Evolutionary conservation across 495 filamentous ascomycete species (phyloP).

Genomic region (Aspergillus homomorphus): DNA sequence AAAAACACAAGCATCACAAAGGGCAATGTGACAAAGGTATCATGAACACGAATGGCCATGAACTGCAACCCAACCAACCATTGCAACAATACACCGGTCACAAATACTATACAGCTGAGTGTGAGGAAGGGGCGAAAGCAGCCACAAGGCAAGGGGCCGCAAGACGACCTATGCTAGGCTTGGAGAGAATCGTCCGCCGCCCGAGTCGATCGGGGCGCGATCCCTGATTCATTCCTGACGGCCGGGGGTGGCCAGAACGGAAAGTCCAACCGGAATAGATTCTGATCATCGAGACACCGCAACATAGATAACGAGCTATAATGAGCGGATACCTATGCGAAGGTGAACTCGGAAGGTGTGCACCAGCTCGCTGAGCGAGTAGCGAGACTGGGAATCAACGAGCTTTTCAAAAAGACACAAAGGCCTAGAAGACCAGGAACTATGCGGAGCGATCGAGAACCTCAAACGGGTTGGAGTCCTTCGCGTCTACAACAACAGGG

Average conservation of each 20-base stretch:
- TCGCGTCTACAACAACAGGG: conserved; percentile 17
- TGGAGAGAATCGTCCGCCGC: background rate
- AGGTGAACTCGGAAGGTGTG: background rate
- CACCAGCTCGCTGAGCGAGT: background rate
- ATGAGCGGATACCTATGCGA: background rate
- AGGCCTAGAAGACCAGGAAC: background rate
- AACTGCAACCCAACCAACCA: background rate
- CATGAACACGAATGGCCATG: background rate
- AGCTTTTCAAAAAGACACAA: background rate
- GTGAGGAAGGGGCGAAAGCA: background rate
- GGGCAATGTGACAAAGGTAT: background rate
- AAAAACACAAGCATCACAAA: background rate
- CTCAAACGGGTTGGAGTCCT: conserved; percentile 36
- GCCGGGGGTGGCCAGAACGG: too few species aligned
- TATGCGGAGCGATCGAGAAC: conserved; percentile 34
- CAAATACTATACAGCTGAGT: background rate
- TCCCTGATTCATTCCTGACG: background rate
- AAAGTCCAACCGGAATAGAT: background rate
- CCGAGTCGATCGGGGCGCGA: background rate
- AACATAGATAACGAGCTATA: background rate
- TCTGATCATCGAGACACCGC: background rate
- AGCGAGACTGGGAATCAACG: background rate
- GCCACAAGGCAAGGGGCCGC: background rate
- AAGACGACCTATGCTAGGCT: background rate
- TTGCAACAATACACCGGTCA: background rate